These are phyloP conservation scores for Wickerhamomyces chambardii DNA, from an alignment of 805 yeast species.

Conservation along the genomic window DNA sequence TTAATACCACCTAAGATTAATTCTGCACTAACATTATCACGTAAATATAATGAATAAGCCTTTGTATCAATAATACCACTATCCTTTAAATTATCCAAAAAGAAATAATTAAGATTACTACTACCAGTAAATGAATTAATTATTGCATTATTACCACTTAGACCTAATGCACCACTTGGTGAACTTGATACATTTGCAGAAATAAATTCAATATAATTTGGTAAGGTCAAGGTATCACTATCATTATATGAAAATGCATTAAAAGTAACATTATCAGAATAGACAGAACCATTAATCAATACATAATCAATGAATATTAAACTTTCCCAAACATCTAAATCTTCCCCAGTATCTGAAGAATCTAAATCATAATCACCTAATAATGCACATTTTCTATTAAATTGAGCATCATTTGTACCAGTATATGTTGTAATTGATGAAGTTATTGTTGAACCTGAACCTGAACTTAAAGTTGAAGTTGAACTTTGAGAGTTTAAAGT, in stretches of 20 bases:
- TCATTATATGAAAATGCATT: conserved; percentile 1
- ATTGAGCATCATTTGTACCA: too few species aligned
- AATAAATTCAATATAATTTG: conserved; percentile 21
- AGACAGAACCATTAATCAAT: conserved; percentile 10
- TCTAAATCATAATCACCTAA: conserved; percentile 7
- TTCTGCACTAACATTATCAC: conserved; percentile 16
- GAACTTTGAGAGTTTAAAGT: too few species aligned
- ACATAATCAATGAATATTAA: conserved; percentile 8
- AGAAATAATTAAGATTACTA: conserved; percentile 9
- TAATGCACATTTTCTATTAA: conserved; percentile 7
- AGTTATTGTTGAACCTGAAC: not conserved
- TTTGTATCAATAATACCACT: conserved; percentile 23
- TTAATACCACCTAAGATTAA: conserved; percentile 55
- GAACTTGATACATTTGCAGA: conserved; percentile 26
- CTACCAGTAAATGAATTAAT: too few species aligned
- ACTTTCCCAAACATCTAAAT: not conserved
- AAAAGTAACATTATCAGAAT: conserved; percentile 3
- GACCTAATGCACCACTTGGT: conserved; percentile 35
- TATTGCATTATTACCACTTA: conserved; percentile 23
- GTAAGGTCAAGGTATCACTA: too few species aligned
- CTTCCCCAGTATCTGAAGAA: conserved; percentile 2
- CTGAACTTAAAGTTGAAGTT: not conserved
- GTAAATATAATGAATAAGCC: conserved; percentile 34
- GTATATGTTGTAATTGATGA: too few species aligned
- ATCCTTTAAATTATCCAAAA: conserved; percentile 23